Conservation (phyloP, 495 filamentous ascomycete genomes). For the Lasiosphaeria ovina region DNA sequence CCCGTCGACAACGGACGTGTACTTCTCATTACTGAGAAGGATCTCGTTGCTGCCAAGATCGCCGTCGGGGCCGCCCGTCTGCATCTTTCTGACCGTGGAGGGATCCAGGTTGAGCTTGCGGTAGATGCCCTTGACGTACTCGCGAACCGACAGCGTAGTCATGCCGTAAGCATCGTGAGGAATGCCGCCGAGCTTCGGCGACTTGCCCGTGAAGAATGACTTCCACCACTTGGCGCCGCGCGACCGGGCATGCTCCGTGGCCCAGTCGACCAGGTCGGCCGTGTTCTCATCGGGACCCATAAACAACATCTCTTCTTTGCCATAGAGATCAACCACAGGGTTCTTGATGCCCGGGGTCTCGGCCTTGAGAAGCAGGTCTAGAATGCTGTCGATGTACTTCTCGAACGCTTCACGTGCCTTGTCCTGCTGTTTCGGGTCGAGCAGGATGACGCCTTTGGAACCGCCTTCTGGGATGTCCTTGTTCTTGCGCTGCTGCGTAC, state of each 20-base stretch:
- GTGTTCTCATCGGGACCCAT: constrained; percentile 99
- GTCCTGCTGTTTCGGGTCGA: constrained; percentile 91
- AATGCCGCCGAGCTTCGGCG: constrained; percentile 90
- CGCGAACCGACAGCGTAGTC: constrained; percentile 94
- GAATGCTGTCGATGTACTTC: constrained; percentile 98
- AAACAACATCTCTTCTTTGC: constrained; percentile 93
- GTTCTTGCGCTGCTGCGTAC: constrained; percentile 99
- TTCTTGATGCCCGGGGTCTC: constrained; percentile 97
- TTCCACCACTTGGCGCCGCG: constrained; percentile 98
- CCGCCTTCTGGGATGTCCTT: constrained; percentile 99
- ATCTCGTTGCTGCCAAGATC: constrained; percentile 98
- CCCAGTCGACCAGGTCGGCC: constrained; percentile 95
- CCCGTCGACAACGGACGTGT: constrained; percentile 89
- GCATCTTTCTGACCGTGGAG: constrained; percentile 80
- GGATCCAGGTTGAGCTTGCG: constrained; percentile 89
- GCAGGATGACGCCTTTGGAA: constrained; percentile 94
- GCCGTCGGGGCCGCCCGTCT: constrained; percentile 95
- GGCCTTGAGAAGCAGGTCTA: constrained; percentile 88
- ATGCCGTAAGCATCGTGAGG: constrained; percentile 96
- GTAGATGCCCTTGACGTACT: constrained; percentile 95
- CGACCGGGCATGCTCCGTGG: constrained; percentile 85
- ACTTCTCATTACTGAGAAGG: constrained; percentile 90
- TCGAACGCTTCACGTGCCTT: constrained; percentile 89
- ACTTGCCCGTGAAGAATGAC: constrained; percentile 99
- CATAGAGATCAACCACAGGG: constrained; percentile 91